Percentiles rank a stretch among this genome's conserved stretches.
These are phyloP conservation scores for Kodamaea kaohsiungensis DNA, from an alignment of 805 yeast species.

Conservation along the genomic window DNA sequence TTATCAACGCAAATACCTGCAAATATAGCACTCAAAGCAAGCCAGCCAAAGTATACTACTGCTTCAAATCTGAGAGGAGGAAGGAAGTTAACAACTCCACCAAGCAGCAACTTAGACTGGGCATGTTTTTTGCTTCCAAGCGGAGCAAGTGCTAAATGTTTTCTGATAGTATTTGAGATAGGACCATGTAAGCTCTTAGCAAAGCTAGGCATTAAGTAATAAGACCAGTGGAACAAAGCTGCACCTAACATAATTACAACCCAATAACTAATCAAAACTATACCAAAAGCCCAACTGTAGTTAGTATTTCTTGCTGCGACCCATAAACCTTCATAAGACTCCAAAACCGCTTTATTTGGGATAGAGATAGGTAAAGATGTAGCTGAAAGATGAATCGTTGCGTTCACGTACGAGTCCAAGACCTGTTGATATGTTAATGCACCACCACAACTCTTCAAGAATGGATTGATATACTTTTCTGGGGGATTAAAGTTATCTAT, in stretches of 20 bases:
- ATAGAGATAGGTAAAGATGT: background rate
- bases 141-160: constrained; percentile 21
- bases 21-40: constrained; percentile 37
- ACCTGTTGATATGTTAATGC: constrained; percentile 31
- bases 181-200: constrained; percentile 19
- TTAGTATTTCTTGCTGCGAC: constrained; percentile 15
- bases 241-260: constrained; percentile 35
- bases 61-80: constrained; percentile 32
- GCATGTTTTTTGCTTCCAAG: constrained; percentile 14
- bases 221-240: constrained; percentile 24
- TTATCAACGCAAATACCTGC: constrained; percentile 55
- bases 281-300: constrained; percentile 22
- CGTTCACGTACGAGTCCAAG: constrained; percentile 37
- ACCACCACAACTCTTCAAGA: constrained; percentile 17
- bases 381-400: constrained; percentile 25
- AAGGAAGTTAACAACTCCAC: constrained; percentile 11
- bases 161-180: constrained; percentile 20
- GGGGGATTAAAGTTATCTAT: background rate
- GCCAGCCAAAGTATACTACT: constrained; percentile 21
- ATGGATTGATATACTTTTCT: background rate
- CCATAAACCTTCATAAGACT: background rate
- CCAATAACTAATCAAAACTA: constrained; percentile 39
- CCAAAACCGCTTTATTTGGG: background rate
- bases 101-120: constrained; percentile 3
- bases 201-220: constrained; percentile 21